phyloP scores from a whole-genome alignment of 2,329 filamentous ascomycete species.

The Bimuria novae-zelandiae region DNA sequence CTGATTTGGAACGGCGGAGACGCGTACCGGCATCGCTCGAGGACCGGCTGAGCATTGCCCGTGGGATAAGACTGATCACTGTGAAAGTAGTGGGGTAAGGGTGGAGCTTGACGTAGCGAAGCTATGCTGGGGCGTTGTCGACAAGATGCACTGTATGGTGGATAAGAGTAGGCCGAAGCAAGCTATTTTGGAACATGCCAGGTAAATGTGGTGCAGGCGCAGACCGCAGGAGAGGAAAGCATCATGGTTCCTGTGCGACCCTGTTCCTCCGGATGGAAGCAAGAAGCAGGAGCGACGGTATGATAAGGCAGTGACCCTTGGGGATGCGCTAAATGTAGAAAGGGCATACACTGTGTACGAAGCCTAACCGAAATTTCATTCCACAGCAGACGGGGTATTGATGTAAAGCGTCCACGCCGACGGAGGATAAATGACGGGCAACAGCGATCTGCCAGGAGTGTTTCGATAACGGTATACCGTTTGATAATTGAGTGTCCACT shows the following conservation, averaged over 20 bases:
- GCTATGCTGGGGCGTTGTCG: conserved; percentile 26
- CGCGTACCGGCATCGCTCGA: conserved; percentile 44
- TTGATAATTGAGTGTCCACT: not conserved
- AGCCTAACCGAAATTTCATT: too few species aligned
- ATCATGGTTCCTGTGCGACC: not conserved
- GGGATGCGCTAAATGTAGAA: too few species aligned
- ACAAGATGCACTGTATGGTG: conserved; percentile 20
- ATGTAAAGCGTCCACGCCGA: too few species aligned
- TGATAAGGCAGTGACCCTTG: too few species aligned
- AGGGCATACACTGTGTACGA: too few species aligned
- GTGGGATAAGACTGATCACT: conserved; percentile 22
- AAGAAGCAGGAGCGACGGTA: too few species aligned
- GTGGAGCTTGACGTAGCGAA: conserved; percentile 24
- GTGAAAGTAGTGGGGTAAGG: conserved; percentile 24
- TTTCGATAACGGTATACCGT: too few species aligned
- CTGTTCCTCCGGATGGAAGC: too few species aligned
- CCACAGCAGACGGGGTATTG: too few species aligned
- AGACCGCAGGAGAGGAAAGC: not conserved
- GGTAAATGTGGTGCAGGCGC: not conserved
- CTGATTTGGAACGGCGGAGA: conserved; percentile 45
- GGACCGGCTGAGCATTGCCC: conserved; percentile 40
- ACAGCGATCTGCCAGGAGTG: too few species aligned
- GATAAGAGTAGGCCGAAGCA: conserved; percentile 11
- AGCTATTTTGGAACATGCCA: not conserved
- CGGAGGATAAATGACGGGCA: too few species aligned